phyloP scores from a whole-genome alignment of 192 early-diverging fungal genomes.

The Coemansia sp. region DNA sequence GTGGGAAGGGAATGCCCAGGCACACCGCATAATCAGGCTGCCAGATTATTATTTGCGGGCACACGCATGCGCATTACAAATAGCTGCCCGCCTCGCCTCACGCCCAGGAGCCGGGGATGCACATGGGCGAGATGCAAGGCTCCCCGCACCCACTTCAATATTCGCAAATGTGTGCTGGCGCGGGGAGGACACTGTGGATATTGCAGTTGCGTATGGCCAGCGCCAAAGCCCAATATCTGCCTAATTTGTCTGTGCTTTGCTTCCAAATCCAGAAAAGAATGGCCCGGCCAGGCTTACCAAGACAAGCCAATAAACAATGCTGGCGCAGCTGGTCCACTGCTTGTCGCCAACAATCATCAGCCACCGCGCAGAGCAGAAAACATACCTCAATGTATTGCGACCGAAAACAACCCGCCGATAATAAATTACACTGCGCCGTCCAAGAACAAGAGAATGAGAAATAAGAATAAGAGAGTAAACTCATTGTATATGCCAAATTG shows the following conservation, averaged over 20 bases:
- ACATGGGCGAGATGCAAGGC: neutral
- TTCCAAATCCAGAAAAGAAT: neutral
- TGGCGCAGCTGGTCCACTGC: neutral
- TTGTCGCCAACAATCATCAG: conserved; percentile 3
- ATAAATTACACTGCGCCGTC: neutral
- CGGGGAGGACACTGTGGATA: neutral
- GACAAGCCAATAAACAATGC: neutral
- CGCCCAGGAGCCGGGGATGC: too few species aligned
- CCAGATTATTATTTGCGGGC: neutral
- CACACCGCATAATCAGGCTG: neutral
- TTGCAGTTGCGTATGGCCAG: neutral
- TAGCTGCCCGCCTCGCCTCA: neutral
- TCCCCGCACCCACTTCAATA: neutral
- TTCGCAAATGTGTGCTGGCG: neutral
- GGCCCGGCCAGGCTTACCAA: neutral
- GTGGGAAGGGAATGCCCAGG: neutral
- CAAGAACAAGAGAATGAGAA: neutral
- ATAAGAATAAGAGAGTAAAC: too few species aligned
- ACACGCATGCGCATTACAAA: neutral
- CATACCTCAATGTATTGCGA: neutral
- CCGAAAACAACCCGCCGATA: neutral
- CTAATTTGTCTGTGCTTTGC: neutral
- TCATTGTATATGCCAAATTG: too few species aligned
- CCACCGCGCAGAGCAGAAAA: neutral
- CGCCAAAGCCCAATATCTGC: neutral